Evolutionary conservation across 1,139 yeast species (phyloP), one percentile per base, ranked within the genome.

Genomic region (Yamadazyma aaseri): DNA sequence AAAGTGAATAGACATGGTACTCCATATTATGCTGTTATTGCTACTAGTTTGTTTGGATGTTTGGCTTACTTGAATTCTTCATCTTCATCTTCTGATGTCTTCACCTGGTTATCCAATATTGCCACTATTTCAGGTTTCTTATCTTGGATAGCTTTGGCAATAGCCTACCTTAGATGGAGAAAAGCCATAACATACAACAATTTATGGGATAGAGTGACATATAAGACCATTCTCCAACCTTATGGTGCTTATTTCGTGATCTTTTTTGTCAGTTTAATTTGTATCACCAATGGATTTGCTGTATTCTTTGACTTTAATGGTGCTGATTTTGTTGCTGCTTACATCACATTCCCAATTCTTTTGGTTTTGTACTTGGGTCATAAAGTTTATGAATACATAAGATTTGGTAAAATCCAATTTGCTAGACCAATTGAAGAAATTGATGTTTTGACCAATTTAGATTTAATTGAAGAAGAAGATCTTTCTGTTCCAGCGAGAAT

Each of bases 121-220:
- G 81, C 81, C 25, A 78, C 89, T 20, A 78, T 82, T 43, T 78
- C 82, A 28, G 90, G 89, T 32, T 68, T 83, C 35, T 53, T 82
- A 37, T 74, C 85, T 4, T 84, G 92, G 90, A 63, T 81, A 33
- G 66, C 65, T 30, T 63, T 72, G 22, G 49, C 69, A 14, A 49
- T 63, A 25, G 65, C 79, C 15, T 74, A 74, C 44, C 38, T 74
- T 31, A 65, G 79, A 53, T 76, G 74, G 71, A 72, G 78, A 57
- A 71, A 67, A 47, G 82, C 80, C 13, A 62, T 76, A 35, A 48
- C 45, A 2, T 62, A 44, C 47, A 70, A 71, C 36, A 56, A 54
- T 10, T 54, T 74, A 42, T 51, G 58, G 37, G 75, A 65, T 28
- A 60, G 77, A 44, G 70, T 75, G 14, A 64, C 78, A 9, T 79